Conservation (phyloP, 805 yeast genomes). For the Saccharomycopsis malanga region DNA sequence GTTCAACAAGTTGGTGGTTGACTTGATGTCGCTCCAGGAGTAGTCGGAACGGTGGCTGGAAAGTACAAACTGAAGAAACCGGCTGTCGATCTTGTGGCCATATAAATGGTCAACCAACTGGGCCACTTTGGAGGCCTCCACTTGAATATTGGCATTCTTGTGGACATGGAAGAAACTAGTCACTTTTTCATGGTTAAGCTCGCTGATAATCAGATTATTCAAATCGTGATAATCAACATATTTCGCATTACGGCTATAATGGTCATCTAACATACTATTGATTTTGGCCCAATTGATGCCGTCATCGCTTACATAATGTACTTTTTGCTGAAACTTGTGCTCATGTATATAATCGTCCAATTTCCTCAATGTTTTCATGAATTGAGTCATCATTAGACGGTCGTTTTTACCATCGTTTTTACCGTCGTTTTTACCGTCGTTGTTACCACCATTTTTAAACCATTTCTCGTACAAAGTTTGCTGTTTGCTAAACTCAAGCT, state of each 20-base stretch:
- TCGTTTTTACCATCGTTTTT: neutral
- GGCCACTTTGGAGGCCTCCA: conserved; percentile 1
- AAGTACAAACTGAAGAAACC: conserved; percentile 29
- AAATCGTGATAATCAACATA: conserved; percentile 34
- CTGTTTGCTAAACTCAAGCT: conserved; percentile 29
- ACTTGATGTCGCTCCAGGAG: conserved; percentile 9
- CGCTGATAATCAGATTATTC: conserved; percentile 36
- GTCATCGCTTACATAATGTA: too few relatives aligned
- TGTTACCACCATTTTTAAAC: neutral
- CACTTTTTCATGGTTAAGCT: conserved; percentile 33
- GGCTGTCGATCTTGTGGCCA: conserved; percentile 34
- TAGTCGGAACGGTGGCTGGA: neutral
- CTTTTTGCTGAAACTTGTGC: neutral
- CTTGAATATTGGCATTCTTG: neutral
- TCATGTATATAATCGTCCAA: conserved; percentile 23
- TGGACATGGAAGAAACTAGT: conserved; percentile 27
- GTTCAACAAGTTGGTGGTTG: conserved; percentile 11
- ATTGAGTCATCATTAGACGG: conserved; percentile 24
- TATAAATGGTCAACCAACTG: conserved; percentile 28
- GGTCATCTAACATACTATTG: conserved; percentile 19
- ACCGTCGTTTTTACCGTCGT: neutral
- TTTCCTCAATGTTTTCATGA: conserved; percentile 31
- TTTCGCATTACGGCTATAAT: conserved; percentile 22
- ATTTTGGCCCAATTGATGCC: conserved; percentile 26
- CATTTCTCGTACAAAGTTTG: neutral